Conservation (phyloP, 257 asterid genomes). For the Lavandula angustifolia region DNA sequence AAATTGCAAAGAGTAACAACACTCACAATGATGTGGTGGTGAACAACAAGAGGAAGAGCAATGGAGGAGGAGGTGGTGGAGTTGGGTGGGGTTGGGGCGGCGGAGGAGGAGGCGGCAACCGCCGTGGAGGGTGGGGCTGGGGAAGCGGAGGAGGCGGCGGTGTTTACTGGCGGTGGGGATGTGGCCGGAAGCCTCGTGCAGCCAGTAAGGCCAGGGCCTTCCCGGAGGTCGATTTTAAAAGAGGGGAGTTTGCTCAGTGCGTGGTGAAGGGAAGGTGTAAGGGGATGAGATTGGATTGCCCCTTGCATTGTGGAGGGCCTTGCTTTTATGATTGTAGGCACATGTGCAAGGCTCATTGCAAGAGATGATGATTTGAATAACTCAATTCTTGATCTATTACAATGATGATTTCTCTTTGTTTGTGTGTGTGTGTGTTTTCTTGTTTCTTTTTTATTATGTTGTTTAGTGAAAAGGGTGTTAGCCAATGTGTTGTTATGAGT, state of each 20-base stretch:
- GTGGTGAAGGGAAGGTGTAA: slow-evolving; percentile 35
- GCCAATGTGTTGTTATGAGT: background rate
- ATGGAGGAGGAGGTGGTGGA: slow-evolving; percentile 34
- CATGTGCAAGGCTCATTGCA: slow-evolving; percentile 49
- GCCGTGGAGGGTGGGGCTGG: slow-evolving; percentile 31
- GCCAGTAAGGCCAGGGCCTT: slow-evolving; percentile 15
- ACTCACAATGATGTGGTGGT: slow-evolving; percentile 34
- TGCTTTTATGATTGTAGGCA: slow-evolving; percentile 41
- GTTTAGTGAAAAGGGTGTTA: background rate
- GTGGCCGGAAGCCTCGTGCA: slow-evolving; percentile 13
- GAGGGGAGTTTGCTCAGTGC: slow-evolving; percentile 46
- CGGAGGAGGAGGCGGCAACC: slow-evolving; percentile 38
- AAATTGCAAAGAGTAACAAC: slow-evolving; percentile 9
- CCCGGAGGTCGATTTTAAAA: slow-evolving; percentile 25
- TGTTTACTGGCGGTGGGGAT: slow-evolving; percentile 40
- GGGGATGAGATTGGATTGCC: slow-evolving; percentile 45
- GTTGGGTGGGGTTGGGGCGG: slow-evolving; percentile 45
- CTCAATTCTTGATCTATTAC: background rate
- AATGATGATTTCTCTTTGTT: background rate
- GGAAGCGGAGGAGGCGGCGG: slow-evolving; percentile 41
- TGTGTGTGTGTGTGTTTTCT: background rate
- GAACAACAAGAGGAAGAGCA: slow-evolving; percentile 28
- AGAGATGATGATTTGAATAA: slow-evolving; percentile 6
- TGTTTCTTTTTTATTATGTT: background rate
- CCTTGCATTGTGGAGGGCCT: slow-evolving; percentile 46